Base-by-base conservation (phyloP, 805 yeast genomes). In the Cyberlindnera euphorbiiphila region DNA sequence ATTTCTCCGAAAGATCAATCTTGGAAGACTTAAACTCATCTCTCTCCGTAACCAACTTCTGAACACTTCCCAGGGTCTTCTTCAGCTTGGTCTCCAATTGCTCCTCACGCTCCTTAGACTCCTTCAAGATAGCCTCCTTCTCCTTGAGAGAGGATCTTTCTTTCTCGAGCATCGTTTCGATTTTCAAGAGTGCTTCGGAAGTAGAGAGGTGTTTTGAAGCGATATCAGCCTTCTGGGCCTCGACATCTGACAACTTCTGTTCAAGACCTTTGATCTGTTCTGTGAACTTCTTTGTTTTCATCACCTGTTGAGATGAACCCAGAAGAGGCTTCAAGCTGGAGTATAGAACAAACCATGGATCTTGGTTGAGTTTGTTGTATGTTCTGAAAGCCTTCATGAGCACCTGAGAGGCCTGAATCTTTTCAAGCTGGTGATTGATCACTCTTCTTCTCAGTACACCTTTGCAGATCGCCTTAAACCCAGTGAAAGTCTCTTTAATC, bases 291-390 rank as follows among this genome's bases (percentile, higher is more conserved):
- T 74, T 75, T 4, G 77, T 67, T 52, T 77, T 81, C 27, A 73
- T 61, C 5, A 77, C 72, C 39, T 78, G 80, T 16, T 76, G 72
- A 6, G 81, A 72, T 30, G 80, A 85, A 42, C 68, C 76, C 11
- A 88, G 61, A 28, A 88, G 57, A 2, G 98, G 98, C 49, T 83
- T 85, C 49, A 91, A 64, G 37, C 75, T 74, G 15, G 77, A 66
- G 42, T 79, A 78, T 30, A 93, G 65, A 34, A 71, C 74, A 61
- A 85, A 84, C 98, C 98, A 93, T 14, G 84, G 83, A 54, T 78
- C 79, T 9, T 66, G 56, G 31, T 65, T 60, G 10, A 78, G 54
- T 10, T 65, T 61, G 41, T 71, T 68, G 41, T 80, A 76, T 0
- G 68, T 59, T 23, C 63, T 58, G 50, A 93, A 72, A 28, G 85